These are phyloP conservation scores for Oemleria cerasiformis DNA, from an alignment of 306 rosid species.

Conservation along the genomic window DNA sequence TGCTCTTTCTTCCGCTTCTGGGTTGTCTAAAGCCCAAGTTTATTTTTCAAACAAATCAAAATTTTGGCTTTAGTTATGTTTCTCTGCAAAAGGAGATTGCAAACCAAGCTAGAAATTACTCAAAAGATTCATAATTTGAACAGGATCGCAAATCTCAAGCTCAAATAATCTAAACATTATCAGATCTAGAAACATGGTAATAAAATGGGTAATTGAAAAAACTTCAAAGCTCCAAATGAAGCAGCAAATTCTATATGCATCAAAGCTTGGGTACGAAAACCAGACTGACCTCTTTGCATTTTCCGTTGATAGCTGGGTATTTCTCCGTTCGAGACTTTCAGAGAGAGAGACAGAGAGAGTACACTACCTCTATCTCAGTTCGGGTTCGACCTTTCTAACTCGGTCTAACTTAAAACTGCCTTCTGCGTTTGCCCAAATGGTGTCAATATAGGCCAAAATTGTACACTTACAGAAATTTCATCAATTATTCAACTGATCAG, in stretches of 20 bases:
- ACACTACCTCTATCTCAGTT: too few relatives aligned
- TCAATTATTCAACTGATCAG: too few relatives aligned
- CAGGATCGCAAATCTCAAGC: background rate
- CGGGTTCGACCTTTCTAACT: too few relatives aligned
- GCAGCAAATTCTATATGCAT: conserved; percentile 9
- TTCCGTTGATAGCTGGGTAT: background rate
- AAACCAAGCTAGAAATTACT: background rate
- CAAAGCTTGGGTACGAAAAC: background rate
- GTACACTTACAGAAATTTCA: too few relatives aligned
- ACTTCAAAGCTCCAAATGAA: background rate
- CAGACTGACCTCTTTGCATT: conserved; percentile 1
- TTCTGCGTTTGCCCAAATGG: too few relatives aligned
- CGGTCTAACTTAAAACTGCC: too few relatives aligned
- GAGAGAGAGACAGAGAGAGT: background rate
- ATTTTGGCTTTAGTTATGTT: background rate
- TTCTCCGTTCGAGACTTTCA: background rate
- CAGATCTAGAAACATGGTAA: conserved; percentile 12
- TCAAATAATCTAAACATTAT: background rate
- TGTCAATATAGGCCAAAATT: too few relatives aligned
- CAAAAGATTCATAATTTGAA: background rate
- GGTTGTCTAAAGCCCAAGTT: background rate
- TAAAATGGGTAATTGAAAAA: background rate
- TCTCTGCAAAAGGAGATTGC: conserved; percentile 13
- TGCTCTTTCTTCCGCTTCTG: background rate
- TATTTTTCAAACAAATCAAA: background rate